phyloP scores from a whole-genome alignment of 345 rosid species.

The Gossypium sturtianum region DNA sequence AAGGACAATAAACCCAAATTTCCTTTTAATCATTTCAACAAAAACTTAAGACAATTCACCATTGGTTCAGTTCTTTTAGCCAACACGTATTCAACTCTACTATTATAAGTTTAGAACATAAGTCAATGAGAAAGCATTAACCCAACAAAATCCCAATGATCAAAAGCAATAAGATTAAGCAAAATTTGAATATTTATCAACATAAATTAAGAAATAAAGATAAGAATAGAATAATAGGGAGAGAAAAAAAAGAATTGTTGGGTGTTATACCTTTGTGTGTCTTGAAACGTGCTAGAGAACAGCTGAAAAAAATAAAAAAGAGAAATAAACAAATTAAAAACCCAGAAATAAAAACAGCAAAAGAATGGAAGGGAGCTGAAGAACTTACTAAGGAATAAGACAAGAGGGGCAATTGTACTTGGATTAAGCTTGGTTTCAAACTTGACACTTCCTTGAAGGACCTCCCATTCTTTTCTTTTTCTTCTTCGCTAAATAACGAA shows the following conservation, averaged over 20 bases:
- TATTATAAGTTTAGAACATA: not conserved
- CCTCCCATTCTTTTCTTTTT: conserved; percentile 20
- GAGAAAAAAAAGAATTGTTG: not conserved
- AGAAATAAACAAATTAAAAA: not conserved
- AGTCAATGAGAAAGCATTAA: not conserved
- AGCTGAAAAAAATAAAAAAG: conserved; percentile 35
- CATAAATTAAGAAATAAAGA: not conserved
- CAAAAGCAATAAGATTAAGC: not conserved
- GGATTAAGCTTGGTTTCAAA: conserved; percentile 53
- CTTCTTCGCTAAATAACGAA: not conserved
- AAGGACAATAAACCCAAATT: not conserved
- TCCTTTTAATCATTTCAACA: not conserved
- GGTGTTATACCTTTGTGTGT: conserved; percentile 34
- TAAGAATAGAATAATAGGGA: not conserved
- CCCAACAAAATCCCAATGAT: not conserved
- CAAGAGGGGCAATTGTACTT: conserved; percentile 84
- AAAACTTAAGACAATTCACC: not conserved
- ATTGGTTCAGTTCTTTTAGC: not conserved
- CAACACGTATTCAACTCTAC: not conserved
- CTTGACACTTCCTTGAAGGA: conserved; percentile 36
- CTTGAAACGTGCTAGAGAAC: conserved; percentile 53
- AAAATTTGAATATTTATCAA: not conserved
- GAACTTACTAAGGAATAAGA: conserved; percentile 62
- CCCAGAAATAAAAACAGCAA: not conserved
- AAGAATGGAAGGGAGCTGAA: not conserved